Base-by-base conservation (phyloP, 1,139 yeast species). In the Kurtzmaniella quercitrusa region DNA sequence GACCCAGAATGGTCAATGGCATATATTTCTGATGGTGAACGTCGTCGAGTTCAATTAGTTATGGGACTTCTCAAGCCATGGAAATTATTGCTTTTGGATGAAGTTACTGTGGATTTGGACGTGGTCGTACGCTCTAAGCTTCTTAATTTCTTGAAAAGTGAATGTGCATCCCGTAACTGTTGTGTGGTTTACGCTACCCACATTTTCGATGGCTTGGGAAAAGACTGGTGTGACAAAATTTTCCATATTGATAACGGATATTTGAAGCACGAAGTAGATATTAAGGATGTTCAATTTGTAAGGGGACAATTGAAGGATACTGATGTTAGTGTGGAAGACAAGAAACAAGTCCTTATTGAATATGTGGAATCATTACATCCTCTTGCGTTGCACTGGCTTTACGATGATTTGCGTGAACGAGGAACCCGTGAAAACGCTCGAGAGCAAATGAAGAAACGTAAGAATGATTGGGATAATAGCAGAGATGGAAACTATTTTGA, bases 11-110 rank as follows among this genome's bases (percentile, higher is more conserved):
- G 98, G 98, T 80, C 91, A 51, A 91, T 93, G 97, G 87, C 88
- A 53, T 79, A 77, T 39, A 83, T 91, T 38, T 84, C 95, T 39
- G 98, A 93, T 61, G 98, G 98, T 22, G 97, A 93, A 60, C 76
- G 98, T 47, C 74, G 98, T 51, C 71, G 98, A 45, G 98, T 93
- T 2, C 98, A 93, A 58, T 68, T 93, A 47, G 88, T 84, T 34
- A 89, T 93, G 96, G 98, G 98, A 1, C 70, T 93, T 42, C 65
- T 91, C 48, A 82, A 85, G 53, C 98, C 97, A 3, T 93, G 97
- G 96, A 80, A 78, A 46, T 74, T 89, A 18, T 65, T 93, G 30
- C 66, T 93, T 18, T 68, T 93, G 38, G 98, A 93, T 60, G 98
- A 93, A 60, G 98, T 93, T 23, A 93, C 98, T 0, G 96, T 93